Conservation (phyloP, 345 rosid species). For the Brassica carinata region DNA sequence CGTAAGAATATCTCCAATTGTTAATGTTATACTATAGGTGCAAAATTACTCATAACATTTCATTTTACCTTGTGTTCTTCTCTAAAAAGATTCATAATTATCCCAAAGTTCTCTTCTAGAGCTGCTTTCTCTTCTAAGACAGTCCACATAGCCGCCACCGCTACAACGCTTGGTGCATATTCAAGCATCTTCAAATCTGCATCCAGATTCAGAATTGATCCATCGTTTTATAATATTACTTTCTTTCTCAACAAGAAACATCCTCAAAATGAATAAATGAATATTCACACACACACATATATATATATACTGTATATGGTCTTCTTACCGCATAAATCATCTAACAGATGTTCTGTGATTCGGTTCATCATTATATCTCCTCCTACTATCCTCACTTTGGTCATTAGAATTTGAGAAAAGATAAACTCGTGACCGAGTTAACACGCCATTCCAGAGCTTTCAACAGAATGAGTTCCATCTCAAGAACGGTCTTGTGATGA, state of each 20-base stretch:
- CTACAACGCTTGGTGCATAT: constrained; percentile 59
- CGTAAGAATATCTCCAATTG: neutral
- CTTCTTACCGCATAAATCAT: constrained; percentile 49
- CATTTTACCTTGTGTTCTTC: constrained; percentile 12
- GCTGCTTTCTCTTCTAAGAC: constrained; percentile 33
- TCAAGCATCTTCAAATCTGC: constrained; percentile 53
- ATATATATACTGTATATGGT: fast-evolving
- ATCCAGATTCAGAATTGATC: neutral
- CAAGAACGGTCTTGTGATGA: constrained; percentile 48
- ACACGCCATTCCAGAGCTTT: constrained; percentile 66
- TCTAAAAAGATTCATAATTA: constrained; percentile 17
- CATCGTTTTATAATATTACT: neutral
- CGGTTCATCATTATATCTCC: constrained; percentile 1
- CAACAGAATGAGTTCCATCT: constrained; percentile 65
- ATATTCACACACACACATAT: neutral
- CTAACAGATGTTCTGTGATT: constrained; percentile 50
- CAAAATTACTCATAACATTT: neutral
- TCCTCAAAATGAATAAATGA: neutral
- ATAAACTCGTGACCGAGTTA: constrained; percentile 50
- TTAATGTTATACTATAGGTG: neutral
- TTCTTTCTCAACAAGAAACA: neutral
- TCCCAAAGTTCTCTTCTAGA: neutral
- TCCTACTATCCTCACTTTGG: constrained; percentile 15
- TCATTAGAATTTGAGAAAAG: constrained; percentile 50
- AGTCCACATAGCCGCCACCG: constrained; percentile 51